phyloP scores from a whole-genome alignment of 768 basidiomycete species.

The Gelatoporia subvermispora region DNA sequence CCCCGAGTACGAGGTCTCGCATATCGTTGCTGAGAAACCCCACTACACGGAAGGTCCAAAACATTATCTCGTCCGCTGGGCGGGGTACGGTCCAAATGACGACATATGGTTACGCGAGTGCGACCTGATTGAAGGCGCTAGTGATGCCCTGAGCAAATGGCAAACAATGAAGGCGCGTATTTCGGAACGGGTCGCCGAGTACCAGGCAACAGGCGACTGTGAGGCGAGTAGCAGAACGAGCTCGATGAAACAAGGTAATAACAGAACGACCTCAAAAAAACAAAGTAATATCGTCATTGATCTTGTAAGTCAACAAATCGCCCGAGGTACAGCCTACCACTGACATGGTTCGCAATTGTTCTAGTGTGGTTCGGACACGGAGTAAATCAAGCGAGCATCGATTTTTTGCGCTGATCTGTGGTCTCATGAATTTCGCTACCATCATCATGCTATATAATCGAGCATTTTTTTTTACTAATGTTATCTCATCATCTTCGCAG shows the following conservation, averaged over 20 bases:
- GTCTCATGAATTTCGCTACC: too few relatives aligned
- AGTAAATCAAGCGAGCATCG: too few relatives aligned
- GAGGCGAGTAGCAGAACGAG: constrained; percentile 1
- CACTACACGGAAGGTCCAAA: not conserved
- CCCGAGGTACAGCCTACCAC: too few relatives aligned
- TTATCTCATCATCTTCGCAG: too few relatives aligned
- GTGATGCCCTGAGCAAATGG: constrained; percentile 20
- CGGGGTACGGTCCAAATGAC: constrained; percentile 24
- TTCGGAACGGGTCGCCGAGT: constrained; percentile 4
- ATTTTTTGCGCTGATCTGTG: too few relatives aligned
- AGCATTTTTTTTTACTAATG: too few relatives aligned
- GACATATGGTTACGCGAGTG: constrained; percentile 21
- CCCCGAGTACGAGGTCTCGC: constrained; percentile 23
- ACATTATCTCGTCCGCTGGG: constrained; percentile 24
- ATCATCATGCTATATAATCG: too few relatives aligned
- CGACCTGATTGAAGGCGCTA: constrained; percentile 17
- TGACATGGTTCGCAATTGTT: too few relatives aligned
- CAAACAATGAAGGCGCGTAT: constrained; percentile 13
- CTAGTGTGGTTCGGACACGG: too few relatives aligned
- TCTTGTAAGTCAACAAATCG: too few relatives aligned
- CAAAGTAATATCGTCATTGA: too few relatives aligned
- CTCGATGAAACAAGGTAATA: not conserved
- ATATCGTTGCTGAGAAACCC: constrained; percentile 25
- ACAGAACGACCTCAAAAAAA: too few relatives aligned
- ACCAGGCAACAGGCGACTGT: constrained; percentile 7